Percentiles rank a stretch among this genome's conserved stretches.
Evolutionary conservation across 495 filamentous ascomycete species (phyloP).

Genomic region (Viridothelium virens): DNA sequence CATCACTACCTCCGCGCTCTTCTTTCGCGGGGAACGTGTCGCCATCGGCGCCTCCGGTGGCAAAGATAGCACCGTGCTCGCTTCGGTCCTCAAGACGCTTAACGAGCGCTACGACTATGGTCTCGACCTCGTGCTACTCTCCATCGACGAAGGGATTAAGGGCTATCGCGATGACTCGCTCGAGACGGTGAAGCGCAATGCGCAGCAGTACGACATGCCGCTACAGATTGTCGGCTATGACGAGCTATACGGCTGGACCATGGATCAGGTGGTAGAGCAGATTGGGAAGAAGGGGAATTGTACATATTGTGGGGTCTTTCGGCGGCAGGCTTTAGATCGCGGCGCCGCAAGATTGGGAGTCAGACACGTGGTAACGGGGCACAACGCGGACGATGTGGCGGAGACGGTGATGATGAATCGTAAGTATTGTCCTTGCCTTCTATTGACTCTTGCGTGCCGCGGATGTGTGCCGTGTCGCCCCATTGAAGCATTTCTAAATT

Average conservation of each 20-base stretch:
- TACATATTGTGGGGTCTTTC: constrained; percentile 96
- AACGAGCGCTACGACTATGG: constrained; percentile 86
- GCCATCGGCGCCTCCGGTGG: constrained; percentile 95
- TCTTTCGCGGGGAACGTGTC: constrained; percentile 74
- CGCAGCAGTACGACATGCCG: constrained; percentile 80
- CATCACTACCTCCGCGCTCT: constrained; percentile 68
- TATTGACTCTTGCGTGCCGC: neutral
- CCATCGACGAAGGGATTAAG: constrained; percentile 94
- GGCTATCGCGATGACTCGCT: constrained; percentile 93
- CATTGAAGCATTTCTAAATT: neutral
- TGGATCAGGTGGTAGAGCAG: constrained; percentile 94
- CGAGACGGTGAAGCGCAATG: constrained; percentile 92
- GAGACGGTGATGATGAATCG: constrained; percentile 95
- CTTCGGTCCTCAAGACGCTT: constrained; percentile 86
- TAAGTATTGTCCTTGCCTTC: neutral
- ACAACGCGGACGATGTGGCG: constrained; percentile 97
- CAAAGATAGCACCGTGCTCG: constrained; percentile 95
- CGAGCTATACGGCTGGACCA: constrained; percentile 97
- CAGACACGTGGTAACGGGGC: constrained; percentile 90
- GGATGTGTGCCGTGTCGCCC: neutral
- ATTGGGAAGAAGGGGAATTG: constrained; percentile 98
- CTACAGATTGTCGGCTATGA: constrained; percentile 86
- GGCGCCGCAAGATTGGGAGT: constrained; percentile 83
- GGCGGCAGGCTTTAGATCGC: constrained; percentile 86
- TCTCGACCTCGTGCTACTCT: constrained; percentile 74